Percentiles rank a stretch among this genome's conserved stretches.
Evolutionary conservation across 768 basidiomycete genomes (phyloP).

Genomic region (Neoboletus subvelutipes): DNA sequence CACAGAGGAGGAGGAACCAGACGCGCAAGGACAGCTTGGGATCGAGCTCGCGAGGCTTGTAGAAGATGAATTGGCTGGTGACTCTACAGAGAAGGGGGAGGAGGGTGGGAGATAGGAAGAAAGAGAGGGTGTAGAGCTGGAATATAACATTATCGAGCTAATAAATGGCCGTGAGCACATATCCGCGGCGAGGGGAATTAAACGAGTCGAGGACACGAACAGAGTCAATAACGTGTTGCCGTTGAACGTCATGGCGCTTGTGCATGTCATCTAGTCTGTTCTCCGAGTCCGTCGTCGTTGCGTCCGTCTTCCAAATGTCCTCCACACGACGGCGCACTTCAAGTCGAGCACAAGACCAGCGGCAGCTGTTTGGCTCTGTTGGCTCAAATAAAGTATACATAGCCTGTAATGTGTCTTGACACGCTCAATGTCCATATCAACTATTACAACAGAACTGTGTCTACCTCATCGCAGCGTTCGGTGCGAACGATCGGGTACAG

Average conservation of each 20-base stretch:
- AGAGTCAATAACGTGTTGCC: slow-evolving; percentile 68
- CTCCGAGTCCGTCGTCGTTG: slow-evolving; percentile 17
- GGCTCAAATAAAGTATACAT: too few relatives aligned
- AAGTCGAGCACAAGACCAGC: background rate
- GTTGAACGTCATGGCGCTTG: slow-evolving; percentile 62
- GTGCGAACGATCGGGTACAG: slow-evolving; percentile 3
- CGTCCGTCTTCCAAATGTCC: slow-evolving; percentile 1
- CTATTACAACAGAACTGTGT: background rate
- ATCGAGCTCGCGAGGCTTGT: slow-evolving; percentile 67
- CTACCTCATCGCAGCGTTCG: slow-evolving; percentile 8
- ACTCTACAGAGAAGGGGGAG: slow-evolving; percentile 42
- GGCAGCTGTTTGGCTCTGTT: slow-evolving; percentile 33
- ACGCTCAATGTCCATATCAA: slow-evolving; percentile 1
- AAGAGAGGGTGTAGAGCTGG: slow-evolving; percentile 73
- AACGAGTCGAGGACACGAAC: slow-evolving; percentile 38
- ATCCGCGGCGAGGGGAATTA: slow-evolving; percentile 1
- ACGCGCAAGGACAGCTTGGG: slow-evolving; percentile 63
- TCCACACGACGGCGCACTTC: slow-evolving; percentile 2
- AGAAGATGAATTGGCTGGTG: slow-evolving; percentile 61
- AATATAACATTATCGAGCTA: slow-evolving; percentile 72
- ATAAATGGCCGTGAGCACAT: slow-evolving; percentile 10
- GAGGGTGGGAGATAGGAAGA: slow-evolving; percentile 71
- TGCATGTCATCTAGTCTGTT: slow-evolving; percentile 48
- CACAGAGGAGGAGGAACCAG: slow-evolving; percentile 58
- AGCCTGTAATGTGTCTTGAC: too few relatives aligned